These are phyloP conservation scores for Pisolithus albus DNA, from an alignment of 768 basidiomycete species.

Conservation along the genomic window DNA sequence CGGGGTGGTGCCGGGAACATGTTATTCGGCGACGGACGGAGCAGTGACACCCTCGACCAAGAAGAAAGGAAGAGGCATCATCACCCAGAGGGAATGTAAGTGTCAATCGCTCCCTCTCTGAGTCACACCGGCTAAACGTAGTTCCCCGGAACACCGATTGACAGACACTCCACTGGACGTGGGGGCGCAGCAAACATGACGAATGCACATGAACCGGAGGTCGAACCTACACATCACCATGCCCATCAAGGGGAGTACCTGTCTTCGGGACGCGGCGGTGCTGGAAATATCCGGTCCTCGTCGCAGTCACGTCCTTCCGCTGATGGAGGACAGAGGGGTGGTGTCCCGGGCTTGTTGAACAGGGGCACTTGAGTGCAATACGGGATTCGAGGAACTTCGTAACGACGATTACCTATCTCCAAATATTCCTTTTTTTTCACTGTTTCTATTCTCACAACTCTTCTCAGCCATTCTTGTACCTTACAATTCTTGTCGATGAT, in stretches of 20 bases:
- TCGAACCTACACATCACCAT: slow-evolving; percentile 27
- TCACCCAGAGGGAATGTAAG: slow-evolving; percentile 37
- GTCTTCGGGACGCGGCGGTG: slow-evolving; percentile 53
- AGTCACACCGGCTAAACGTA: background rate
- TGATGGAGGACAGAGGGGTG: slow-evolving; percentile 17
- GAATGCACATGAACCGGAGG: slow-evolving; percentile 26
- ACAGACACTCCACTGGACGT: slow-evolving; percentile 60
- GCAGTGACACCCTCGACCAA: slow-evolving; percentile 25
- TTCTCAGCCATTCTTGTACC: background rate
- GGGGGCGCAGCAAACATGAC: slow-evolving; percentile 63
- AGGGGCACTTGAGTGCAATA: slow-evolving; percentile 6
- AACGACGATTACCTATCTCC: too few species aligned
- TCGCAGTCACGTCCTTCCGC: slow-evolving; percentile 27
- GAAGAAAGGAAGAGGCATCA: slow-evolving; percentile 27
- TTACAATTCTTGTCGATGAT: background rate
- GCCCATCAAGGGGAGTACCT: slow-evolving; percentile 24
- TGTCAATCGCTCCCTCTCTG: slow-evolving; percentile 7
- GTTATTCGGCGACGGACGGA: slow-evolving; percentile 20
- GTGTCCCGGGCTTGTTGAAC: slow-evolving; percentile 25
- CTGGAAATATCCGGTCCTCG: slow-evolving; percentile 50
- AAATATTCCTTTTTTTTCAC: too few species aligned
- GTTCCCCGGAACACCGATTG: slow-evolving; percentile 3
- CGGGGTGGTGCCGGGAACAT: slow-evolving; percentile 65
- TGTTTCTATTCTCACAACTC: too few species aligned
- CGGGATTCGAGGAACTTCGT: too few species aligned